Evolutionary conservation across 345 rosid species (phyloP).

Genomic region (Boechera stricta): DNA sequence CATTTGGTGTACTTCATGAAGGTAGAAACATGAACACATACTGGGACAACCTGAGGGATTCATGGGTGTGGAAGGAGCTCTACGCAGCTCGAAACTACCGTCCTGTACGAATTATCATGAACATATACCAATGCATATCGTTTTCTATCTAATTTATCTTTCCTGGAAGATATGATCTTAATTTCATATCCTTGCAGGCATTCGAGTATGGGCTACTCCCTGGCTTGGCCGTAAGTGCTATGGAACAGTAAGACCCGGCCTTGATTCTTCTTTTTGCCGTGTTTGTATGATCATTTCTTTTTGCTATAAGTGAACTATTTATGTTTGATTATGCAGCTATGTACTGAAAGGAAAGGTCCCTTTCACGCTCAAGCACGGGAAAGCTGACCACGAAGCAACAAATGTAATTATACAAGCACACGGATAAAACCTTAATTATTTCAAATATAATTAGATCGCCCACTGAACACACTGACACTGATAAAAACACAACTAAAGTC

Average conservation of each 20-base stretch:
- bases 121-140: neutral
- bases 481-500: neutral
- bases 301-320: conserved; percentile 9
- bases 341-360: conserved; percentile 76
- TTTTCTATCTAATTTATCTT: conserved; percentile 22
- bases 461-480: neutral
- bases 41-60: conserved; percentile 70
- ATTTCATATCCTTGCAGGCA: conserved; percentile 56
- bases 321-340: conserved; percentile 61
- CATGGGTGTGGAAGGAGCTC: conserved; percentile 98
- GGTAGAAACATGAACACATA: conserved; percentile 66
- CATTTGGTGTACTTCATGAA: conserved; percentile 68
- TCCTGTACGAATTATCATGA: conserved; percentile 65
- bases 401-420: conserved; percentile 53
- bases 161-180: conserved; percentile 29
- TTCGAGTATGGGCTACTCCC: conserved; percentile 89
- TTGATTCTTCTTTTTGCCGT: conserved; percentile 26
- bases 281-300: conserved; percentile 19
- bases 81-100: conserved; percentile 77
- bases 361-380: conserved; percentile 83
- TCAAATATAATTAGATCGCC: neutral
- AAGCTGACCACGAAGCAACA: conserved; percentile 91
- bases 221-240: conserved; percentile 76
- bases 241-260: conserved; percentile 73
- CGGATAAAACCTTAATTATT: neutral